These are phyloP conservation scores for Phytophthora pisi DNA, from an alignment of 352 stramenopile genomes.

Conservation along the genomic window DNA sequence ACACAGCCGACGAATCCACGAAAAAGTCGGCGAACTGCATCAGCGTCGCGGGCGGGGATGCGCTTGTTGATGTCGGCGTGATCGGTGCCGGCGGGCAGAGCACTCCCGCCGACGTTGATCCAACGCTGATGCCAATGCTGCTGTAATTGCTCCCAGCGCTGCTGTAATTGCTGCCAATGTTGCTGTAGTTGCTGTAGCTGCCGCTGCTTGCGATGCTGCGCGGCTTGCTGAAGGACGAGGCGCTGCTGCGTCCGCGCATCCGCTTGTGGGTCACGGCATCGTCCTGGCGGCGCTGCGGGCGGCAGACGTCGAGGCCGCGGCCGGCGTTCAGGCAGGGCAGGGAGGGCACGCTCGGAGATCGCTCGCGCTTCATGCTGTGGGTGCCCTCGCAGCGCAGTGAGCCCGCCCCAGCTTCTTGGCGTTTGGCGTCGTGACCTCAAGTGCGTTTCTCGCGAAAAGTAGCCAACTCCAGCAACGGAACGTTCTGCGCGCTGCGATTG, in stretches of 20 bases:
- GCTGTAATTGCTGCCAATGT: slow-evolving; percentile 9
- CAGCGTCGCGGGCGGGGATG: slow-evolving; percentile 11
- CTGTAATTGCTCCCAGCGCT: not conserved
- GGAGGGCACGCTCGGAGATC: slow-evolving; percentile 33
- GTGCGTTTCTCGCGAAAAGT: not conserved
- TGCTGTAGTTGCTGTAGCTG: slow-evolving; percentile 3
- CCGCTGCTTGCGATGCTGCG: not conserved
- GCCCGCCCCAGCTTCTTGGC: not conserved
- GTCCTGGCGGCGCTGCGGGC: slow-evolving; percentile 31
- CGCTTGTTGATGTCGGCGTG: slow-evolving; percentile 26
- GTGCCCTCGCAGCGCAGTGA: not conserved
- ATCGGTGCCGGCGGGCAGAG: slow-evolving; percentile 9
- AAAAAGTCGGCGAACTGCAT: slow-evolving; percentile 45
- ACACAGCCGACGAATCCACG: slow-evolving; percentile 50
- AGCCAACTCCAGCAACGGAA: slow-evolving; percentile 8
- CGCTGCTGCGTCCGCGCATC: slow-evolving; percentile 34
- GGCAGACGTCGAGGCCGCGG: slow-evolving; percentile 29
- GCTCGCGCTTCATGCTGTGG: slow-evolving; percentile 56
- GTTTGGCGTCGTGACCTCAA: not conserved
- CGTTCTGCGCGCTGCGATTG: slow-evolving; percentile 15
- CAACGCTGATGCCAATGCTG: slow-evolving; percentile 5
- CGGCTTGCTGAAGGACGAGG: slow-evolving; percentile 21
- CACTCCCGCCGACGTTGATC: not conserved
- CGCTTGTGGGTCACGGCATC: slow-evolving; percentile 50
- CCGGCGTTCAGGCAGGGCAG: slow-evolving; percentile 34